These are phyloP conservation scores for Cryptococcus floricola DNA, from an alignment of 1,284 basidiomycete species.

Conservation along the genomic window DNA sequence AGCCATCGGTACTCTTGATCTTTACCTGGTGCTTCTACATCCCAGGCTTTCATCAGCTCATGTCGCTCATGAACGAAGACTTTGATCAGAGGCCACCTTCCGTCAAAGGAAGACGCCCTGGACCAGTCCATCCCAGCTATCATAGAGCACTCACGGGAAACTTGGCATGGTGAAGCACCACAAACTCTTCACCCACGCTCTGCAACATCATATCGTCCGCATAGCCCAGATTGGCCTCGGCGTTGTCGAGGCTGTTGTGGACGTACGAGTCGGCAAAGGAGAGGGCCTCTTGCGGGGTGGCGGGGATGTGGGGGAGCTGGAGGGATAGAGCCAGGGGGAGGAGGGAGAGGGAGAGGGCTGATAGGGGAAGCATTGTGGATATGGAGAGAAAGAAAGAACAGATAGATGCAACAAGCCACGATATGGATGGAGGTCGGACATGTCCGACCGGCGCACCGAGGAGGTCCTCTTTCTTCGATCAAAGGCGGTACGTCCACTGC, in stretches of 20 bases:
- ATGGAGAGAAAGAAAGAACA: not conserved
- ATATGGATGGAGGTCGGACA: too few relatives aligned
- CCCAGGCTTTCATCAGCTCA: not conserved
- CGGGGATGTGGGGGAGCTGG: conserved; percentile 33
- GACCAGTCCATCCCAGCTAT: not conserved
- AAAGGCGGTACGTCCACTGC: too few relatives aligned
- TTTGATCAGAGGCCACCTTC: too few relatives aligned
- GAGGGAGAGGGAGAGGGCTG: conserved; percentile 3
- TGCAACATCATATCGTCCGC: conserved; percentile 36
- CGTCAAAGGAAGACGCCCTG: not conserved
- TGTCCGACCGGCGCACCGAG: too few relatives aligned
- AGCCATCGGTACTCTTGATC: conserved; percentile 48
- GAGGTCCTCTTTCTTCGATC: too few relatives aligned
- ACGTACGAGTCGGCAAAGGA: conserved; percentile 27
- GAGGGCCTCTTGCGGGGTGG: conserved; percentile 30
- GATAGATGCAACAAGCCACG: not conserved
- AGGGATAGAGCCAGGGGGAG: conserved; percentile 22
- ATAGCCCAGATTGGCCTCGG: conserved; percentile 19
- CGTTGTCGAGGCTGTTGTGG: conserved; percentile 6
- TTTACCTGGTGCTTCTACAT: conserved; percentile 38
- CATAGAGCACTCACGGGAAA: conserved; percentile 31
- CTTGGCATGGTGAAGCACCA: conserved; percentile 23
- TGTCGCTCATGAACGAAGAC: too few relatives aligned
- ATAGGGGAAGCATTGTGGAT: not conserved
- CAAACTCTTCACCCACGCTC: conserved; percentile 32